These are phyloP conservation scores for Phytophthora kernoviae DNA, from an alignment of 352 stramenopile genomes.

Conservation along the genomic window DNA sequence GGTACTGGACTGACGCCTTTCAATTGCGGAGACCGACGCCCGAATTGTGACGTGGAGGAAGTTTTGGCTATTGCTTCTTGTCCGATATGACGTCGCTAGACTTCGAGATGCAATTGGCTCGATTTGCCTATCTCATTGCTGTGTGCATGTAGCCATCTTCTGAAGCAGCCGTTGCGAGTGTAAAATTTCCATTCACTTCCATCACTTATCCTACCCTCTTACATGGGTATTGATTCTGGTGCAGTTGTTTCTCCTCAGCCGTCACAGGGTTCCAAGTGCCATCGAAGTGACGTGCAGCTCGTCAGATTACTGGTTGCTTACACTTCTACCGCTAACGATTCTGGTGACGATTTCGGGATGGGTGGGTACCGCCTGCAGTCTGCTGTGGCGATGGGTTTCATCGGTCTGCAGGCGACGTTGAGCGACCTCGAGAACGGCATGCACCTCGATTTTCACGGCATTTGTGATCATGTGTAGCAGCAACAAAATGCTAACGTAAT, in stretches of 20 bases:
- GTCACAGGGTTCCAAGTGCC: conserved; percentile 59
- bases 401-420: conserved; percentile 52
- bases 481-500: conserved; percentile 1
- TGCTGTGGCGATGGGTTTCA: conserved; percentile 62
- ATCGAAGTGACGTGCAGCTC: conserved; percentile 93
- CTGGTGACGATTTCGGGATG: conserved; percentile 54
- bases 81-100: conserved; percentile 9
- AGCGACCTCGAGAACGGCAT: conserved; percentile 57
- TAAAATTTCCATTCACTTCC: conserved; percentile 52
- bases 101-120: conserved; percentile 15
- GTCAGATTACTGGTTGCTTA: conserved; percentile 92
- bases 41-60: conserved; percentile 10
- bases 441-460: conserved; percentile 60
- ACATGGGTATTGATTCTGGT: conserved; percentile 68
- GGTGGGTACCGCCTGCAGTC: conserved; percentile 62
- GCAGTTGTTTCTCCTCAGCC: conserved; percentile 64
- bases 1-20: conserved; percentile 18
- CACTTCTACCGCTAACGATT: conserved; percentile 73
- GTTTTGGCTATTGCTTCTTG: neutral
- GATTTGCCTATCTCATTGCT: conserved; percentile 7
- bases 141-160: neutral
- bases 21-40: conserved; percentile 2
- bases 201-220: conserved; percentile 27
- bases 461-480: conserved; percentile 55
- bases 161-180: neutral